Evolutionary conservation across 2,329 filamentous ascomycete species (phyloP), one percentile per base, ranked within the genome.

Genomic region (Cladosporium sp.): DNA sequence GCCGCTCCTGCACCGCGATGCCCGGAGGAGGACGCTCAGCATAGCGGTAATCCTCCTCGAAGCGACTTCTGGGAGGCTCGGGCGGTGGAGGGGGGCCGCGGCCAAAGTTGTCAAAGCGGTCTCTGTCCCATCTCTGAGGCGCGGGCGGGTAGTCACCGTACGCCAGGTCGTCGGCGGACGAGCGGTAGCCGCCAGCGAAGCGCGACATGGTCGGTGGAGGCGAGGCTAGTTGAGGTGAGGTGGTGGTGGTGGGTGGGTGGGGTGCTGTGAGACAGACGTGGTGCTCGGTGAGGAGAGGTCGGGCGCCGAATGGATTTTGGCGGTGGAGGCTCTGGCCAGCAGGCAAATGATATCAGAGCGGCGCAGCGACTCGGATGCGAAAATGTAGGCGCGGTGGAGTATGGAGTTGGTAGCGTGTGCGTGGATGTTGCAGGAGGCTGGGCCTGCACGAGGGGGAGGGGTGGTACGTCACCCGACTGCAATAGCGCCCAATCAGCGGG

Each of bases 51-150:
- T 72, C 73, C 54, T 76, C 74, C 46, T 73, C 68, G 58, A 68
- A 73, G 54, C 66, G 67, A 9, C 70, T 67, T 46, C 57, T 35
- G 4, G 51, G 38, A 38, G 46, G 41, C 38, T 52, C 53, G n/a
- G 40, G 41, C 28, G 55, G 56, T 14, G 59, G 55, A 19, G 58
- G 56, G 19, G 56, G 57, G 31, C 62, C 55, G 34, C 68, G 66
- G 14, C 70, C 68, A 63, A 73, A 70, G 54, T 73, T 71, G 64
- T 77, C 75, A 57, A 77, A 77, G 54, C 70, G 70, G 54, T 76
- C 74, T 54, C 75, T 70, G 58, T 77, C 75, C 75, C 75, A 77
- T 60, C 75, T 68, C 58, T 76, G 67, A n/a, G 70, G 69, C 68
- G 13, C 37, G 13, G 48, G 48, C 35, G 48, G 48, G 18, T 50